phyloP scores from a whole-genome alignment of 768 basidiomycete genomes.

The Mycena leptocephala region DNA sequence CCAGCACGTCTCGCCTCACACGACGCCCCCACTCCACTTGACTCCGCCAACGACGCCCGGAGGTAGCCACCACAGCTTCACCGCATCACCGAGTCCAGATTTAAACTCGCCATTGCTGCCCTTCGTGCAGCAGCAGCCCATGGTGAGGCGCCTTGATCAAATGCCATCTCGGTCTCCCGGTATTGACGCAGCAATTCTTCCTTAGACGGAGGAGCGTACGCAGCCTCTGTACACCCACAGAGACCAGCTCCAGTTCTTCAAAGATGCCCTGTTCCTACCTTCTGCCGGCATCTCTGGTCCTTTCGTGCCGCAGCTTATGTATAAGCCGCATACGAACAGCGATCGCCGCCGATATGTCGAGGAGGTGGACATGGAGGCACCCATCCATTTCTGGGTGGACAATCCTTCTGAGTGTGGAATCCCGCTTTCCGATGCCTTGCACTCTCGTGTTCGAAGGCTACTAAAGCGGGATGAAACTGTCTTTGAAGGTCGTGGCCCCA shows the following conservation, averaged over 20 bases:
- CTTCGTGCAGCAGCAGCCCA: constrained; percentile 7
- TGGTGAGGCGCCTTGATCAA: constrained; percentile 22
- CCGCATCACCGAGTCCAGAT: constrained; percentile 31
- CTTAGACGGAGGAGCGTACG: constrained; percentile 42
- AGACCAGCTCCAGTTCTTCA: constrained; percentile 63
- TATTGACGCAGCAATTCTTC: constrained; percentile 15
- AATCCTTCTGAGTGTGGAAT: constrained; percentile 74
- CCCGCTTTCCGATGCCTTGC: constrained; percentile 74
- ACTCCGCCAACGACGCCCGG: constrained; percentile 29
- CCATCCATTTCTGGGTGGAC: constrained; percentile 75
- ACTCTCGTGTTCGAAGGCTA: constrained; percentile 70
- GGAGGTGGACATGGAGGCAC: constrained; percentile 74
- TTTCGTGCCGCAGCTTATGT: constrained; percentile 82
- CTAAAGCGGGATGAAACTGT: constrained; percentile 74
- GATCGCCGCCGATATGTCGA: constrained; percentile 85
- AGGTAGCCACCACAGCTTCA: constrained; percentile 27
- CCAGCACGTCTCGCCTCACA: constrained; percentile 33
- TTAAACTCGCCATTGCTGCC: constrained; percentile 26
- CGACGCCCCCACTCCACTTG: constrained; percentile 30
- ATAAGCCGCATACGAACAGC: constrained; percentile 84
- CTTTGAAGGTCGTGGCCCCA: constrained; percentile 82
- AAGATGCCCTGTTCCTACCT: constrained; percentile 56
- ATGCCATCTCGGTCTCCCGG: neutral
- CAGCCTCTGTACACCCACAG: constrained; percentile 54
- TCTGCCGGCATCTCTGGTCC: constrained; percentile 54